Base-by-base conservation (phyloP, 106 monocot genomes). In the Dendrobium catenatum region DNA sequence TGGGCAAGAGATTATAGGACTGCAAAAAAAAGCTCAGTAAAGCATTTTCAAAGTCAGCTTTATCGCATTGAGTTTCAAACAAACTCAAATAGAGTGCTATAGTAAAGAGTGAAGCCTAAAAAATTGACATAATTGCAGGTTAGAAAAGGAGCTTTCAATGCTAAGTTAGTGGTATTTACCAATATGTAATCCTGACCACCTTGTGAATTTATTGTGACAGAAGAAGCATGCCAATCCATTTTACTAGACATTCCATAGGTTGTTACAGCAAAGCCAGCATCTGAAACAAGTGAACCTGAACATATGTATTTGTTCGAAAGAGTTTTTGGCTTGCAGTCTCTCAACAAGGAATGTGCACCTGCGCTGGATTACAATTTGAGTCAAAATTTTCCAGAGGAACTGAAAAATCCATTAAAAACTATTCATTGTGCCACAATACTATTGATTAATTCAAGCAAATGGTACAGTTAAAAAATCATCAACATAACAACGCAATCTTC, bases 201-300 rank as follows among this genome's bases (percentile, higher is more conserved):
- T 43, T 82, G 79, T 75, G 44, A 73, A 73, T 88, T 88, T 46
- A 64, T 59, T 22, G 40, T 80, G 44, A 88, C 79, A n/a, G 82
- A 85, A 24, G 85, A 88, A 61, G 88, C 88, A 80, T 72, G 55
- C 88, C 88, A 88, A 46, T 85, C 85, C 80, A 85, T 85, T 80
- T 59, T 61, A 40, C 31, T 43, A 29, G 82, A 85, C 44, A 82
- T 72, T 85, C 88, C 88, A 82, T 82, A 88, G 49, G 88, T 88
- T 31, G 82, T 85, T 75, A 85, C 51, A 77, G 4, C 9, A 55
- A 80, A 80, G 24, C 49, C 72, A 74, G 29, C 47, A 82, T 79
- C 70, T 1, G 64, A 42, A 48, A 56, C 42, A 17, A 42, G 15
- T 44, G 79, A 67, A 20, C 26, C 68, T 43, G 40, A 16, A 9